Evolutionary conservation across 31 red algal species (phyloP), one percentile per base, ranked within the genome.

Genomic region (Odonthalia washingtoniensis): DNA sequence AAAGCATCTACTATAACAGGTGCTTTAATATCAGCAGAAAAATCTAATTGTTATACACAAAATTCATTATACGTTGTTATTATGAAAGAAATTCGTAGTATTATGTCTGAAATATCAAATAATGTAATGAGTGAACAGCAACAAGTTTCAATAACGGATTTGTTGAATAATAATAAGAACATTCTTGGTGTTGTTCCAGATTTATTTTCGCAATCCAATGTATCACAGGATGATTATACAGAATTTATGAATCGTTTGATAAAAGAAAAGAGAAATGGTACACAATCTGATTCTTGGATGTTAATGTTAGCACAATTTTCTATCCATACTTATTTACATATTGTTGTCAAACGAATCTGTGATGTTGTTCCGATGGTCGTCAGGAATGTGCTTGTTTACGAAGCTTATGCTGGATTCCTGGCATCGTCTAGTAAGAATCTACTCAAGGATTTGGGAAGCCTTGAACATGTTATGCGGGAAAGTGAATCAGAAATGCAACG

Each of bases 341-440:
- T 84, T 1, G 43, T 84, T 30, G 27, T 70, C 9, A 84, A 84
- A 5, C 81, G 81, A 37, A n/a, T 84, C 27, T 84, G 63, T 39
- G 81, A 84, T 40, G 17, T 84, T 1, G n/a, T 72, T 70, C 81
- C 81, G 4, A 84, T 84, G 81, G 41, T 84, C 5, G 64, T 84
- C 2, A 5, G 81, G 1, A 66, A 84, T 40, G 60, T 43, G 26
- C 66, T 84, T 43, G 66, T 70, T 32, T 84, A 84, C 24, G 39
- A 66, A n/a, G 2, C 60, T n/a, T 1, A 84, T 57, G 60, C 57
- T 3, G 53, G n/a, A 0, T 63, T 81, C 49, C 21, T 57, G 21
- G 12, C 49, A 21, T 21, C 9, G 12, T 14, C 21, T 57, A 14
- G 12, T 21, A 57, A 57, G 21, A 21, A 9, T 57, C 49, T 57